Percentiles rank a stretch among this genome's conserved stretches.
These are phyloP conservation scores for Phanerodontia chrysosporium DNA, from an alignment of 768 basidiomycete genomes.

Conservation along the genomic window DNA sequence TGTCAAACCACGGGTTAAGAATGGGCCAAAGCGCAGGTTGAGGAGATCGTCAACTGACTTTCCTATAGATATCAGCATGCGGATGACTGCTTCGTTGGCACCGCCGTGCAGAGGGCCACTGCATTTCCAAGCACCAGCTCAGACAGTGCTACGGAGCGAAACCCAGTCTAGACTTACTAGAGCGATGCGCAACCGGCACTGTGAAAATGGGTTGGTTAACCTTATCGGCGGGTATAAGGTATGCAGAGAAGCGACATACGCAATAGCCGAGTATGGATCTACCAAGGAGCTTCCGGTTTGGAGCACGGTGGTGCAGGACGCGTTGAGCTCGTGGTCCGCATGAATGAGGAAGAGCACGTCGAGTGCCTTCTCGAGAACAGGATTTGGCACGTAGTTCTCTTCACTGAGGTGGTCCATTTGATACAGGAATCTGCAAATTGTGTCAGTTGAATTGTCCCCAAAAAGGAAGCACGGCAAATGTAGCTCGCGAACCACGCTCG, in stretches of 20 bases:
- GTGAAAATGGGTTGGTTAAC: neutral
- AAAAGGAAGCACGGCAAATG: no score
- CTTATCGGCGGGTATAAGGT: neutral
- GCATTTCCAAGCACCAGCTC: conserved; percentile 1
- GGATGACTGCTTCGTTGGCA: conserved; percentile 91
- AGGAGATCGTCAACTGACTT: conserved; percentile 39
- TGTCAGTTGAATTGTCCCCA: neutral
- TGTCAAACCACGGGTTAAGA: conserved; percentile 21
- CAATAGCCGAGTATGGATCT: conserved; percentile 85
- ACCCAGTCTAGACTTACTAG: conserved; percentile 57
- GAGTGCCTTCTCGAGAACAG: conserved; percentile 81
- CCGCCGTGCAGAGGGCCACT: conserved; percentile 80
- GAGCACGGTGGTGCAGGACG: conserved; percentile 78
- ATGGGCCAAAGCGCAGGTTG: neutral
- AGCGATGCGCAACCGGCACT: conserved; percentile 85
- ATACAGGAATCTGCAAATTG: conserved; percentile 65
- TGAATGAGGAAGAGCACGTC: conserved; percentile 86
- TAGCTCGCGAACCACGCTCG: no score
- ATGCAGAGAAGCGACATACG: conserved; percentile 37
- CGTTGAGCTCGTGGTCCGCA: conserved; percentile 90
- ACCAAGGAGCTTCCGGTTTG: conserved; percentile 88
- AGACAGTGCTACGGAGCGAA: neutral
- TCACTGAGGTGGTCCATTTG: conserved; percentile 83
- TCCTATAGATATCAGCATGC: conserved; percentile 89
- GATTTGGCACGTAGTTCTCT: conserved; percentile 73